phyloP scores from a whole-genome alignment of 805 yeast genomes.

The Wickerhamiella alocasiicola region DNA sequence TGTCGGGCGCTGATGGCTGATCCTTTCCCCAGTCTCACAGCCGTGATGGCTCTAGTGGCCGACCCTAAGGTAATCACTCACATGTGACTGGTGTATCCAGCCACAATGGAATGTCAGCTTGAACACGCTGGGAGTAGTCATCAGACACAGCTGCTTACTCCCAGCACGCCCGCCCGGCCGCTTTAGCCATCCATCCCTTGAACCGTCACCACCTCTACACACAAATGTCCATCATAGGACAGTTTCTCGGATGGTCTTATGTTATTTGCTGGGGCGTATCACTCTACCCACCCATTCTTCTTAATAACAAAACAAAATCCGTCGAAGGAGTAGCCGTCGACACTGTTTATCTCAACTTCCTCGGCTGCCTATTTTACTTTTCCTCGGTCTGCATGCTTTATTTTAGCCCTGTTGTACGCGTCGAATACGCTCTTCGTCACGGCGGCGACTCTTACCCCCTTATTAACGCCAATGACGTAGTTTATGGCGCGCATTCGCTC shows the following conservation, averaged over 20 bases:
- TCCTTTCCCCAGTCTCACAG: too few species aligned
- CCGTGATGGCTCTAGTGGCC: too few species aligned
- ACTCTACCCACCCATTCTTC: slow-evolving; percentile 28
- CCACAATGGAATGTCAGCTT: too few species aligned
- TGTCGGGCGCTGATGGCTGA: too few species aligned
- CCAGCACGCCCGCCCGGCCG: too few species aligned
- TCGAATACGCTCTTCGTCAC: slow-evolving; percentile 27
- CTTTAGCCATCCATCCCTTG: too few species aligned
- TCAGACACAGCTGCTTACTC: too few species aligned
- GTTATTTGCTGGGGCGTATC: slow-evolving; percentile 28
- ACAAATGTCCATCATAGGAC: slow-evolving; percentile 10
- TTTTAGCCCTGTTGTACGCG: slow-evolving; percentile 25
- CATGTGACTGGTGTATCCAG: too few species aligned
- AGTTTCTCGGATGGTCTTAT: slow-evolving; percentile 22
- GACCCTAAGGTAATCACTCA: too few species aligned
- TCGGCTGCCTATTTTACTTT: slow-evolving; percentile 29
- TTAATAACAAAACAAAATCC: slow-evolving; percentile 24
- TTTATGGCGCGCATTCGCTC: slow-evolving; percentile 36
- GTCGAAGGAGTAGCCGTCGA: slow-evolving; percentile 31
- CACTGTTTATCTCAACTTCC: slow-evolving; percentile 27
- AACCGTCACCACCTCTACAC: neutral
- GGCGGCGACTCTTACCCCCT: slow-evolving; percentile 28
- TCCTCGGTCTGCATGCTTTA: slow-evolving; percentile 25
- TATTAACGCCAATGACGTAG: slow-evolving; percentile 34
- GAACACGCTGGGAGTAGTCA: too few species aligned